Base-by-base conservation (phyloP, 345 rosid genomes). In the Salix suchowensis region DNA sequence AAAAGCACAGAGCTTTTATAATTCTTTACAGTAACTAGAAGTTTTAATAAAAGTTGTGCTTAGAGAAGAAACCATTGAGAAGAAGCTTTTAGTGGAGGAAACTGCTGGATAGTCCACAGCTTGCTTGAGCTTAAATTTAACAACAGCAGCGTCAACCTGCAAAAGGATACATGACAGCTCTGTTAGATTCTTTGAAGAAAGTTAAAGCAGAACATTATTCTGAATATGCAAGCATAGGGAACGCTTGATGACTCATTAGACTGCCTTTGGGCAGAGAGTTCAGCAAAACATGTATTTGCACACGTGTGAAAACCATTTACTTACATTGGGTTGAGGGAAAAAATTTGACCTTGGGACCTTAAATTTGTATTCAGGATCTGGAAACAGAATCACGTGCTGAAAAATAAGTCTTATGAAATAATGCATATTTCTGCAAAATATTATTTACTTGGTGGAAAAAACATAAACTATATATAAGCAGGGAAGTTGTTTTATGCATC, bases 91-190 rank as follows among this genome's bases (percentile, higher is more conserved):
- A 14, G 81, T 76, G 68, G 97, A 92, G 67, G 88, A 78, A 77
- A 96, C 99, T 10, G 88, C 74, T 15, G 97, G 99, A 86, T 96
- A 96, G 39, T 93, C 88, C 32, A 76, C 78, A 58, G 91, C 83
- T 79, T 84, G 92, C 88, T 93, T 93, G 77, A 93, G 88, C 84
- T 82, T 91, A 85, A 96, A 96, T 50, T 80, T 78, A 69, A 91
- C 97, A 72, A 96, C 86, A 70, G 97, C 98, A 69, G 98, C 98
- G 84, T 94, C 97, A 79, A 94, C 97, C 98, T 94, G 72, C 71
- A 77, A 46, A 82, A 77, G 67, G 60, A 78, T 52, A 65, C 50
- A 70, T 30, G 60, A 8, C 7, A 9, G 21, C 23, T 79, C 54
- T 48, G 32, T 64, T 44, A 5, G 6, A 75, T 75, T 50, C 34